Percentiles rank a stretch among this genome's conserved stretches.
Conservation (phyloP, 768 basidiomycete genomes). For the Pisolithus microcarpus region DNA sequence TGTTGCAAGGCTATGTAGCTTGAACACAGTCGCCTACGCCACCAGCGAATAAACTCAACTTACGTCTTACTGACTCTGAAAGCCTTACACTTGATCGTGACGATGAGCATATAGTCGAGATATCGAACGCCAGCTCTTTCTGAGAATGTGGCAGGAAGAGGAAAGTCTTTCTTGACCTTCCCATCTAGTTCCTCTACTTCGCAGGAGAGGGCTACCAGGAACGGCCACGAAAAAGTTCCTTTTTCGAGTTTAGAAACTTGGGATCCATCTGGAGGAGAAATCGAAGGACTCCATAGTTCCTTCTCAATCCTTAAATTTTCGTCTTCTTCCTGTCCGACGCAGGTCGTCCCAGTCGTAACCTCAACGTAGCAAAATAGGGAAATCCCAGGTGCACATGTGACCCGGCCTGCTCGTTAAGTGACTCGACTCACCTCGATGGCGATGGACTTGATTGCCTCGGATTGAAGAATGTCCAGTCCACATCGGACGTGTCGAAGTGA, state of each 20-base stretch:
- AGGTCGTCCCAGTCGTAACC: conserved; percentile 40
- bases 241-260: conserved; percentile 31
- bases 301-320: conserved; percentile 39
- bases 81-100: conserved; percentile 42
- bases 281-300: conserved; percentile 34
- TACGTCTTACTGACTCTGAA: conserved; percentile 48
- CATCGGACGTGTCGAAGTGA: background rate
- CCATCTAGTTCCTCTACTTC: conserved; percentile 35
- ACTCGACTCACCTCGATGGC: conserved; percentile 24
- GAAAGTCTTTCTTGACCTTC: conserved; percentile 30
- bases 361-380: too few species aligned
- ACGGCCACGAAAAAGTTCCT: conserved; percentile 44
- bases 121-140: conserved; percentile 50
- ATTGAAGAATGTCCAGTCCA: conserved; percentile 29
- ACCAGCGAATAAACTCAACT: background rate
- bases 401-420: too few species aligned
- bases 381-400: too few species aligned
- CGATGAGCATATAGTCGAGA: conserved; percentile 48
- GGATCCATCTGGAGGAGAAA: conserved; percentile 17
- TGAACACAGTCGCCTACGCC: background rate
- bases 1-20: conserved; percentile 23
- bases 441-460: conserved; percentile 43
- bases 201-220: conserved; percentile 39
- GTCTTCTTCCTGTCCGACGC: conserved; percentile 50
- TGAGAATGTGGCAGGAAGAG: conserved; percentile 47